Percentiles rank a stretch among this genome's conserved stretches.
phyloP scores from a whole-genome alignment of 2,329 filamentous ascomycete species.

The Rutstroemia sp. region DNA sequence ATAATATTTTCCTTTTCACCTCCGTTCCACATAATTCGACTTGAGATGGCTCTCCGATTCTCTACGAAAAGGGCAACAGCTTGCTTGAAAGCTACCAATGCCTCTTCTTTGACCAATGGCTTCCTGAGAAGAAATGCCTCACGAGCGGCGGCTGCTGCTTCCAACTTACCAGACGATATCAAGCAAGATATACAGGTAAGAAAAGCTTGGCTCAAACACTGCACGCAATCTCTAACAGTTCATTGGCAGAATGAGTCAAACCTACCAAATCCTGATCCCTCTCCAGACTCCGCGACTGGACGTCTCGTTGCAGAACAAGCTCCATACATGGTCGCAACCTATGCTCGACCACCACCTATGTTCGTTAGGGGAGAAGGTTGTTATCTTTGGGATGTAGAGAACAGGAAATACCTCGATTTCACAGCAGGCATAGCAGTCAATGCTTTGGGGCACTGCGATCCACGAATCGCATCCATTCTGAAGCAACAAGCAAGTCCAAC shows the following conservation, averaged over 20 bases:
- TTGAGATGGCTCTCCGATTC: constrained; percentile 24
- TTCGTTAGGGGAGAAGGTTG: constrained; percentile 84
- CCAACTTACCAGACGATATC: constrained; percentile 31
- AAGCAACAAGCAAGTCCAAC: constrained; percentile 57
- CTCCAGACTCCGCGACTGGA: constrained; percentile 65
- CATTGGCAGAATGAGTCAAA: constrained; percentile 25
- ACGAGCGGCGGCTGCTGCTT: constrained; percentile 30
- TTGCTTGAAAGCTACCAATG: constrained; percentile 22
- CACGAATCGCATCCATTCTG: constrained; percentile 66
- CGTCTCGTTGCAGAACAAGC: constrained; percentile 67
- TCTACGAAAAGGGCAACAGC: constrained; percentile 24
- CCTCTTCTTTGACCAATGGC: constrained; percentile 18
- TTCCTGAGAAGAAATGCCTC: constrained; percentile 25
- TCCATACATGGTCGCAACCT: constrained; percentile 93
- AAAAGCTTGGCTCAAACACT: not conserved
- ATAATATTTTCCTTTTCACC: not conserved
- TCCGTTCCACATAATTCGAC: not conserved
- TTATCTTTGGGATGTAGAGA: constrained; percentile 85
- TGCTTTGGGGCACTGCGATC: constrained; percentile 82
- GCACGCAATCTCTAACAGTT: constrained; percentile 7
- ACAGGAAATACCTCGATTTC: constrained; percentile 85
- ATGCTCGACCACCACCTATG: constrained; percentile 81
- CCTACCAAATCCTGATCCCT: constrained; percentile 64
- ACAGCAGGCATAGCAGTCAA: constrained; percentile 96
- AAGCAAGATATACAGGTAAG: constrained; percentile 32